Evolutionary conservation across 2,329 filamentous ascomycete genomes (phyloP), one percentile per base, ranked within the genome.

Genomic region (Furcasterigmium sp.): DNA sequence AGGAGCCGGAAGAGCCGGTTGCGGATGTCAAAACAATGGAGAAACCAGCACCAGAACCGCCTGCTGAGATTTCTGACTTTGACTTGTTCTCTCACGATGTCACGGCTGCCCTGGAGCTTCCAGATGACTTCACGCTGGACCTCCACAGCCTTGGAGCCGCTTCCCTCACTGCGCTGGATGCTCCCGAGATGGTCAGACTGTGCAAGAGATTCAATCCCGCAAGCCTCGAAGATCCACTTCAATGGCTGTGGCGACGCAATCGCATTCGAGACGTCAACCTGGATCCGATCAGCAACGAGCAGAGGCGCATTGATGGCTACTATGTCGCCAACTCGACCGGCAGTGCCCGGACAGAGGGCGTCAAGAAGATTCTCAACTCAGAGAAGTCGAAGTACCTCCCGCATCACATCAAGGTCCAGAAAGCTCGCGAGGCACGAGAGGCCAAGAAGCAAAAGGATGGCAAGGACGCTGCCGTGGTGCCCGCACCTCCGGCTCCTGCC

Each of bases 351-450:
- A 96, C 93, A 0, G 91, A 98, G 67, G 91, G 90, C 21, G 83
- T 90, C 56, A 91, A 94, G 71, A 95, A 91, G 72, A 97, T 98
- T 44, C 77, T 95, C 49, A 94, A 98, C 62, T 88, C 89, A 0
- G 93, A 98, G 63, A 98, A 98, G 70, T 95, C 91, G 21, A 95
- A 96, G 60, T 98, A 98, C 60, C 76, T 98, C 8, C 93, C 93
- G 32, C 93, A 98, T 71, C 91, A 95, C 51, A 93, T 98, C 68
- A 95, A 94, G 59, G 89, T 98, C 17, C 87, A 93, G 62, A 93
- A 85, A 66, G 88, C 85, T 19, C 82, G 91, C 41, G 91, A 96
- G 63, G 90, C 93, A 63, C 85, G 90, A n/a, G 85, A 96, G 63
- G 84, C 84, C n/a, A 72, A 73, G 36, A 79, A 64, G 58, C 85